A percentile compares a stretch with the other conserved stretches of the same genome.
Conservation (phyloP, 169 alveolate genomes). For the Eimeria acervulina region DNA sequence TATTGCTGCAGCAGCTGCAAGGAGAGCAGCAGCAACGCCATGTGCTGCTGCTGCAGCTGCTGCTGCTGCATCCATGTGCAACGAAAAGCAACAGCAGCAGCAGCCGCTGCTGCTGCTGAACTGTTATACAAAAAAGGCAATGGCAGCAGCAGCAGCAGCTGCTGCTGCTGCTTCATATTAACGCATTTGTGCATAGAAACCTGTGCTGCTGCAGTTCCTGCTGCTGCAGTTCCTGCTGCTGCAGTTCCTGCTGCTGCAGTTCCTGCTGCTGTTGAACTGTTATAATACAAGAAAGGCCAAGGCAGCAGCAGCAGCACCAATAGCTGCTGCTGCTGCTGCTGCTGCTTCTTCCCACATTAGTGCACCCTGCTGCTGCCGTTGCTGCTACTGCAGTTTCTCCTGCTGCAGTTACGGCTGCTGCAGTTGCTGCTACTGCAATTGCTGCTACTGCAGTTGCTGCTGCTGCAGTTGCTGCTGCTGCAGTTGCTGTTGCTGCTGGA, state of each 20-base stretch:
- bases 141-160: slow-evolving; percentile 9
- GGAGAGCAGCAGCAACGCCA: no score
- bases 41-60: no score
- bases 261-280: neutral
- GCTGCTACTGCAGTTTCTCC: neutral
- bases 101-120: neutral
- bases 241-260: neutral
- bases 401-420: no score
- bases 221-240: no score
- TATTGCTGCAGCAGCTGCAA: neutral
- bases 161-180: neutral
- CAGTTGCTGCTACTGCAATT: no score
- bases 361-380: neutral
- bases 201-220: neutral
- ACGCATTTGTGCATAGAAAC: neutral
- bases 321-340: neutral
- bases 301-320: slow-evolving; percentile 16
- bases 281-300: no score
- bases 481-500: neutral
- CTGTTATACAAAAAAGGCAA: neutral
- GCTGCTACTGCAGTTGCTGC: neutral
- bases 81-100: neutral
- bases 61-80: neutral
- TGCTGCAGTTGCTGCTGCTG: slow-evolving; percentile 46
- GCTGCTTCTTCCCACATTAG: no score